Conservation (phyloP, 2,329 filamentous ascomycete genomes). For the Aspergillus transmontanensis region DNA sequence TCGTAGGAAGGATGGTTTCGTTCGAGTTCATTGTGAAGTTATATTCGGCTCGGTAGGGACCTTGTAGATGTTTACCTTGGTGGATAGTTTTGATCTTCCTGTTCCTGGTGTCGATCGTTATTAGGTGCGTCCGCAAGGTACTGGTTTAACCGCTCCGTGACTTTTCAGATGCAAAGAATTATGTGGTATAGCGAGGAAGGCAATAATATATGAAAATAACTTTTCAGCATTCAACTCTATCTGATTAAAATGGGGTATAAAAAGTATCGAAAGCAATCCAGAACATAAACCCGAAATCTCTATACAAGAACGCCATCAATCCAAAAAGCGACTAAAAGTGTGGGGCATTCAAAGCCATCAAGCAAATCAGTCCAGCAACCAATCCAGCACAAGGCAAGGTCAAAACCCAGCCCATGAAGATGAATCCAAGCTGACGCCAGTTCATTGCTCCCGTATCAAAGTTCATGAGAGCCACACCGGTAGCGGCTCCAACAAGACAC, state of each 20-base stretch:
- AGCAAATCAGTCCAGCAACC: conserved; percentile 41
- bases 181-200: background rate
- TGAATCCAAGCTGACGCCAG: conserved; percentile 48
- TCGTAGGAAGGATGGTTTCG: background rate
- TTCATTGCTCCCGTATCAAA: conserved; percentile 45
- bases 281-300: background rate
- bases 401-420: conserved; percentile 49
- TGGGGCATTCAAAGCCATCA: conserved; percentile 48
- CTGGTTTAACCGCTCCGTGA: background rate
- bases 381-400: conserved; percentile 49
- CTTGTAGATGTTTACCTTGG: background rate
- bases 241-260: background rate
- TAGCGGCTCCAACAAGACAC: conserved; percentile 39
- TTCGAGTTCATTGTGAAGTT: background rate
- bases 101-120: background rate
- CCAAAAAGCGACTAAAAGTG: conserved; percentile 24
- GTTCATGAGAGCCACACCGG: conserved; percentile 43
- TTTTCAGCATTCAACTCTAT: background rate
- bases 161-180: background rate
- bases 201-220: background rate
- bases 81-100: background rate
- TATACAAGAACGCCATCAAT: background rate
- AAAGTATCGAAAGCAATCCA: background rate
- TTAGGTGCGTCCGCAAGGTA: background rate
- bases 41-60: background rate